Evolutionary conservation across 2,329 filamentous ascomycete species (phyloP).

Genomic region (Fusarium kyushuense): DNA sequence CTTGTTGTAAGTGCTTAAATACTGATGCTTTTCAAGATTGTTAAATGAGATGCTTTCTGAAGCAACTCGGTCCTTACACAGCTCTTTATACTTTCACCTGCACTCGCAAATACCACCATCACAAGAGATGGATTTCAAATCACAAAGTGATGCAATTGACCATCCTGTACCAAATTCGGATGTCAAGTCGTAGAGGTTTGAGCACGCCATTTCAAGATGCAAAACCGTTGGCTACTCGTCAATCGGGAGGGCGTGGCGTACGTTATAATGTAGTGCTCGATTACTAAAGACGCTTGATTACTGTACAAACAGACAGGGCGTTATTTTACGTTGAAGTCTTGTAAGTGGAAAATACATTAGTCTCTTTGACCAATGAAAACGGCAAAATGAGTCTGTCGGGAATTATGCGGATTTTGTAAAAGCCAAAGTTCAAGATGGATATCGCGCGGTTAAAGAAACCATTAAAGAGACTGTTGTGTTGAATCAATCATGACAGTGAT

Average conservation of each 20-base stretch:
- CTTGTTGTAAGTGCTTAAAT: neutral
- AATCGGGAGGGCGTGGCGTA: slow-evolving; percentile 40
- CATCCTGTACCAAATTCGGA: slow-evolving; percentile 28
- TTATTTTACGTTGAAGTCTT: neutral
- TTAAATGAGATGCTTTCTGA: slow-evolving; percentile 3
- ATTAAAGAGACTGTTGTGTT: neutral
- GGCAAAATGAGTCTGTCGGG: slow-evolving; percentile 6
- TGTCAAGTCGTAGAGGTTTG: slow-evolving; percentile 32
- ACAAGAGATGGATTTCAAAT: slow-evolving; percentile 48
- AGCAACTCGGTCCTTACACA: slow-evolving; percentile 12
- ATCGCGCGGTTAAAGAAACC: neutral
- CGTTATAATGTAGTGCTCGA: slow-evolving; percentile 9
- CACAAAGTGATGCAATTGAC: slow-evolving; percentile 34
- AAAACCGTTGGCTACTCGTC: slow-evolving; percentile 39
- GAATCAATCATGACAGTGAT: slow-evolving; percentile 1
- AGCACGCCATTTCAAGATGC: slow-evolving; percentile 45
- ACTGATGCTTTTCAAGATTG: neutral
- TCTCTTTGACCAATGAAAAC: neutral
- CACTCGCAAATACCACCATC: slow-evolving; percentile 5
- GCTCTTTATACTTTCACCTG: slow-evolving; percentile 37
- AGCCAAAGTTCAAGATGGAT: neutral
- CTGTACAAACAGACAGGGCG: slow-evolving; percentile 25
- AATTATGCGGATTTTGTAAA: slow-evolving; percentile 21
- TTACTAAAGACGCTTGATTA: slow-evolving; percentile 46
- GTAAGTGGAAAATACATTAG: neutral